Evolutionary conservation across 2,329 filamentous ascomycete species (phyloP), one percentile per base, ranked within the genome.

Genomic region (Coniochaeta sp.): DNA sequence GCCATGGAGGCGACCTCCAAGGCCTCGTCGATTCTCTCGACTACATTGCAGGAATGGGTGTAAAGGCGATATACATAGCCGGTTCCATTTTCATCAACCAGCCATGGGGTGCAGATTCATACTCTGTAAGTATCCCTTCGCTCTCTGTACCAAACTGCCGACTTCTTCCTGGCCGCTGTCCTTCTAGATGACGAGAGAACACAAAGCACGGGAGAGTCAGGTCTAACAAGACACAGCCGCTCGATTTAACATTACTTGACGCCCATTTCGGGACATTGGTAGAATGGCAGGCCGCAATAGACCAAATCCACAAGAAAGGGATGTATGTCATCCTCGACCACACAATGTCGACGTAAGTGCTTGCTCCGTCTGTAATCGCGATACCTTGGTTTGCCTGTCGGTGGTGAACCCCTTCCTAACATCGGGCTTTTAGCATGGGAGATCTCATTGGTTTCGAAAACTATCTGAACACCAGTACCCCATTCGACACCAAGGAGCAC

Each of bases 381-480:
- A 8, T 22, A 11, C 11, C n/a, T n/a, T 52, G 47, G 22, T 52
- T 31, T 52, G 47, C 47, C 14, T 17, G 19, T 16, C 26, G 26
- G 47, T 52, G 47, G 47, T 52, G 24, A 17, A 31, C 47, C n/a
- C 47, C 24, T 52, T 31, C 47, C 47, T 52, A 52, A 52, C 47
- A 4, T 28, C 19, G n/a, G 12, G 12, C 14, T 56, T 34, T 12
- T 44, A 67, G 66, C n/a, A 77, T 88, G 79, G 81, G 82, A 58
- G 84, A 88, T 65, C 74, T 88, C 58, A 79, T 88, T 62, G 83
- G 82, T 9, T 88, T 87, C 69, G 73, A 86, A 59, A 83, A 83
- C 0, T 83, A 79, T 64, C 72, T 84, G 62, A 88, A 88, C 67
- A 71, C 69, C 2, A 82, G 81, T 28, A 80, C 85, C 0, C 82